Evolutionary conservation across 2,329 filamentous ascomycete species (phyloP).

Genomic region (Lasiodiplodia sp.): DNA sequence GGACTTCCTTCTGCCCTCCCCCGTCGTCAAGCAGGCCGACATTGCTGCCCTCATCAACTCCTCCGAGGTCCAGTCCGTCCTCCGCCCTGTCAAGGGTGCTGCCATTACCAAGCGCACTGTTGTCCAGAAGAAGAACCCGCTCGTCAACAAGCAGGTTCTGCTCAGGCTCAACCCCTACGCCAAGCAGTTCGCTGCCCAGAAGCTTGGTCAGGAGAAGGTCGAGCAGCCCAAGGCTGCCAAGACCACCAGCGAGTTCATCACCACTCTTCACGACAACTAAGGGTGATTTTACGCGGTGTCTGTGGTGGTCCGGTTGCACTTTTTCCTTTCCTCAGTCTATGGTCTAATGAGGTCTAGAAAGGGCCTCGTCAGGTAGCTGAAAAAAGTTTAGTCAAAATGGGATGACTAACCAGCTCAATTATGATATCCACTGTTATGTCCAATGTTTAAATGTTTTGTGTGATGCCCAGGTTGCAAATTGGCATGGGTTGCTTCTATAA

Average conservation of each 20-base stretch:
- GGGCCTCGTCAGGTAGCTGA: slow-evolving; percentile 21
- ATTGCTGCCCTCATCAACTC: slow-evolving; percentile 99
- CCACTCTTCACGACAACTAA: slow-evolving; percentile 58
- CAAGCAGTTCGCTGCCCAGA: slow-evolving; percentile 84
- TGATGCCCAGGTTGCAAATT: neutral
- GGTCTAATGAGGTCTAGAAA: slow-evolving; percentile 14
- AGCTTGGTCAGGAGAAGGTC: slow-evolving; percentile 75
- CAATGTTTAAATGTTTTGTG: neutral
- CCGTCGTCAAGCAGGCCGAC: slow-evolving; percentile 92
- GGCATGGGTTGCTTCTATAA: neutral
- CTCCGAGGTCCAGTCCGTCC: slow-evolving; percentile 95
- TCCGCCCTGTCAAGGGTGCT: slow-evolving; percentile 89
- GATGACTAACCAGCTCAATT: slow-evolving; percentile 28
- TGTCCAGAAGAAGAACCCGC: slow-evolving; percentile 99
- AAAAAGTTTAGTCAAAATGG: slow-evolving; percentile 29
- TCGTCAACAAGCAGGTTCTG: slow-evolving; percentile 98
- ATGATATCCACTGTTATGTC: slow-evolving; percentile 24
- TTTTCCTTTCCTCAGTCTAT: slow-evolving; percentile 27
- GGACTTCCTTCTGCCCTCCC: slow-evolving; percentile 96
- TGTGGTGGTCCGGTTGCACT: slow-evolving; percentile 12
- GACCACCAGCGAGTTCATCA: slow-evolving; percentile 60
- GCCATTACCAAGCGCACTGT: slow-evolving; percentile 85
- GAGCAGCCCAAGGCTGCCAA: slow-evolving; percentile 67
- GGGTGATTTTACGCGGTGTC: slow-evolving; percentile 27
- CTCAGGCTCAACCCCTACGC: slow-evolving; percentile 99